phyloP scores from a whole-genome alignment of 371 early-diverging fungal genomes.

The Rhizopus microsporus region DNA sequence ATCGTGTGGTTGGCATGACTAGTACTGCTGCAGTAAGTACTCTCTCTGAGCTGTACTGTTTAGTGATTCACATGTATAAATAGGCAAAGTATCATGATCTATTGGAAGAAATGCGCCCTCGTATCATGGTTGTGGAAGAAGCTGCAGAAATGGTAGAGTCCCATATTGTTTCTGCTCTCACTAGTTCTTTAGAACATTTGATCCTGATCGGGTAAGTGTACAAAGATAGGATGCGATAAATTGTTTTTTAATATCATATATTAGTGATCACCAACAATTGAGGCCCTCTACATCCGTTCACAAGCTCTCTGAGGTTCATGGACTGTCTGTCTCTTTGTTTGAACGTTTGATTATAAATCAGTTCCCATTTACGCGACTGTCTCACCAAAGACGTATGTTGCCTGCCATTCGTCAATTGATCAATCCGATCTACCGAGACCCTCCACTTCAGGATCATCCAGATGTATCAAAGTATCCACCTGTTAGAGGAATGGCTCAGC shows the following conservation, averaged over 20 bases:
- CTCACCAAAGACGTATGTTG: constrained; percentile 73
- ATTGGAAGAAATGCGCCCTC: constrained; percentile 49
- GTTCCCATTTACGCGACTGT: constrained; percentile 55
- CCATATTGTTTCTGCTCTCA: constrained; percentile 64
- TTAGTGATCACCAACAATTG: constrained; percentile 72
- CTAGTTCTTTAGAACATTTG: constrained; percentile 60
- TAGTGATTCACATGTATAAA: neutral
- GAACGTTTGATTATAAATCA: constrained; percentile 62
- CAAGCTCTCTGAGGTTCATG: constrained; percentile 47
- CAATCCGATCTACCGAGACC: constrained; percentile 55
- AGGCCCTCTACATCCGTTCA: constrained; percentile 60
- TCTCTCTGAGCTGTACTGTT: neutral
- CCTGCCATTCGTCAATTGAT: constrained; percentile 68
- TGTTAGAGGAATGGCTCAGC: constrained; percentile 59
- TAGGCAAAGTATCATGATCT: constrained; percentile 67
- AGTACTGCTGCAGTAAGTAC: constrained; percentile 70
- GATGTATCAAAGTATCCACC: constrained; percentile 47
- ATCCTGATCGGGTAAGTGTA: constrained; percentile 64
- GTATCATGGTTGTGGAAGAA: constrained; percentile 71
- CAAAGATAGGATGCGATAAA: neutral
- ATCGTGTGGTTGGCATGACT: constrained; percentile 68
- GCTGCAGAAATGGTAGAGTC: constrained; percentile 77
- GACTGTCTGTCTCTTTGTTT: constrained; percentile 67
- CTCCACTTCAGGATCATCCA: constrained; percentile 51
- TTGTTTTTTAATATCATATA: neutral